Conservation (phyloP, 2,329 filamentous ascomycete species). For the Zymoseptoria crescenta region DNA sequence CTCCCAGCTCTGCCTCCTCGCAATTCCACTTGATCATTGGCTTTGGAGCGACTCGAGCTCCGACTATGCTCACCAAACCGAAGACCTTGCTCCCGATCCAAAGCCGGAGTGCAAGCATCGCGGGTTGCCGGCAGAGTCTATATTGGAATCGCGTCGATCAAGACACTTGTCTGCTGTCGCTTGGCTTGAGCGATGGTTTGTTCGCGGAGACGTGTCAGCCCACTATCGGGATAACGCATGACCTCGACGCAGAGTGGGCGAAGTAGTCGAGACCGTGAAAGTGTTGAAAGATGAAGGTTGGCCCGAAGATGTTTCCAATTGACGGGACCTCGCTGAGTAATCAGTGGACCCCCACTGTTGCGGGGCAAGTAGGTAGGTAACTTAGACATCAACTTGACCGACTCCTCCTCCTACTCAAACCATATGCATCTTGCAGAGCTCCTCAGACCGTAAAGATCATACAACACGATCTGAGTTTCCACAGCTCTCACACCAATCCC, state of each 20-base stretch:
- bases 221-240: no score
- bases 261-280: no score
- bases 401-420: not conserved
- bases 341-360: no score
- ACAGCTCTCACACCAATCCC: not conserved
- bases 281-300: no score
- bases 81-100: conserved; percentile 1
- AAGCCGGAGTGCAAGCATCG: conserved; percentile 1
- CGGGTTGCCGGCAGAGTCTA: not conserved
- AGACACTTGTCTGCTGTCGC: not conserved
- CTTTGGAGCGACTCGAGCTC: conserved; percentile 1
- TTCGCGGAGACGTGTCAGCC: no score
- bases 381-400: no score
- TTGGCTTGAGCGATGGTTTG: not conserved
- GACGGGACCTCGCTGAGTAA: no score
- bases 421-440: not conserved
- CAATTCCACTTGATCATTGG: conserved; percentile 7
- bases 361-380: no score
- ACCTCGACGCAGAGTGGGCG: no score
- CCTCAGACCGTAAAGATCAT: not conserved
- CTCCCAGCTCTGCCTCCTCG: conserved; percentile 5
- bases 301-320: no score
- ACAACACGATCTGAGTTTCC: not conserved
- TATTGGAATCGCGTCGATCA: not conserved
- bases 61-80: not conserved